A percentile compares a stretch with the other conserved stretches of the same genome.
Evolutionary conservation across 208 protist genomes (phyloP).

Genomic region (Leishmania mexicana): DNA sequence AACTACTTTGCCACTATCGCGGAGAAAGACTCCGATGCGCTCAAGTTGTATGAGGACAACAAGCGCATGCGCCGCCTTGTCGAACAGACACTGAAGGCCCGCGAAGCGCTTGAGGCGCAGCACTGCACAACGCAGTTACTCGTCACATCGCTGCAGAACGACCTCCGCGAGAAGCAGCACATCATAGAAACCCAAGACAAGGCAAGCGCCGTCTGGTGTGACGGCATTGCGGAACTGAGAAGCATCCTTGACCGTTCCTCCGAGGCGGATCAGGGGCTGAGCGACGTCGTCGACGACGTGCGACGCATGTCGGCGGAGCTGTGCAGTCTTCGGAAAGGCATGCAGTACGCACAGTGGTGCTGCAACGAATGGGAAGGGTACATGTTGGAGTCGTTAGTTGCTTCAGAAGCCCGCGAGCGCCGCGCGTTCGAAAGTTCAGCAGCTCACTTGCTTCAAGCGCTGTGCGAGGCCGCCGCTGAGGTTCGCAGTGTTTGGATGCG

Average conservation of each 20-base stretch:
- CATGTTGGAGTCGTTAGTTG: constrained; percentile 12
- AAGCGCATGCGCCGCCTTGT: constrained; percentile 63
- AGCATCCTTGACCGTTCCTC: constrained; percentile 47
- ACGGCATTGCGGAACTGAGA: constrained; percentile 38
- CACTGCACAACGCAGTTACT: constrained; percentile 37
- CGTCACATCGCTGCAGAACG: constrained; percentile 44
- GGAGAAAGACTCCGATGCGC: constrained; percentile 80
- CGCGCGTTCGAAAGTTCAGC: constrained; percentile 26
- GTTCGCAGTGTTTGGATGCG: neutral
- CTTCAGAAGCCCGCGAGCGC: constrained; percentile 35
- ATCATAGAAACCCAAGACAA: constrained; percentile 54
- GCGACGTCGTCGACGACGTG: constrained; percentile 49
- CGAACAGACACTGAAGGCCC: constrained; percentile 38
- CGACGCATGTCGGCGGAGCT: constrained; percentile 34
- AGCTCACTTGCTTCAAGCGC: neutral
- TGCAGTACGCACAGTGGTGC: constrained; percentile 29
- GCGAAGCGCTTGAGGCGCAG: constrained; percentile 59
- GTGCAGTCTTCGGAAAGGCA: constrained; percentile 14
- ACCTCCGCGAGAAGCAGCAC: constrained; percentile 55
- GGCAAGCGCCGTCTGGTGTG: constrained; percentile 37
- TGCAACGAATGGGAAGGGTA: constrained; percentile 21
- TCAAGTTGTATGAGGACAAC: constrained; percentile 76
- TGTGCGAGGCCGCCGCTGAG: constrained; percentile 1
- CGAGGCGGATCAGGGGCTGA: constrained; percentile 44
- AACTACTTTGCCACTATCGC: constrained; percentile 73